Evolutionary conservation across 2,329 filamentous ascomycete species (phyloP), one percentile per base, ranked within the genome.

Genomic region (Fusarium praegraminearum): DNA sequence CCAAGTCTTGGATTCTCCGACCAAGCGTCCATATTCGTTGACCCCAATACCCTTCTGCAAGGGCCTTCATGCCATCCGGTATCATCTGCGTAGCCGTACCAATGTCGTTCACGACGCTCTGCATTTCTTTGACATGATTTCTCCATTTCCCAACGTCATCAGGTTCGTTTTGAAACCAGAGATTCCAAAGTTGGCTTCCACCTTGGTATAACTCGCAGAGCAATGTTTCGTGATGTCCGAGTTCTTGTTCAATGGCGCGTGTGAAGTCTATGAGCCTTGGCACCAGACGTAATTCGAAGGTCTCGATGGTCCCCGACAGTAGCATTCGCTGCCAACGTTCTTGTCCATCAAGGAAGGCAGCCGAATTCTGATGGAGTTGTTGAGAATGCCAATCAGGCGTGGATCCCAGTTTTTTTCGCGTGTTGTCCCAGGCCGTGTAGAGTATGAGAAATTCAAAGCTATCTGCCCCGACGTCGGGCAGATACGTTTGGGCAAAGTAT

Each of bases 171-270:
- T 26, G 18, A 4, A 36, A 12, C 38, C 75, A 76, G 11, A 56
- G 49, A 20, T 35, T 9, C 67, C 70, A 75, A 41, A 45, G 64
- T 5, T 46, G 8, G 12, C 46, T 36, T 4, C 69, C 61, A 18
- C 67, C 44, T 15, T 67, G 51, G 24, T 76, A 75, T 20, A 75
- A 22, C 46, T 76, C 73, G 32, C 66, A 72, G 8, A 76, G 44
- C 51, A 73, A 61, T 44, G 52, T 67, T 46, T 76, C 73, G 3
- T 70, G 54, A 10, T 65, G 55, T 26, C 47, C 44, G 26, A 67
- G 55, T 54, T 76, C 75, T 22, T 57, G 51, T 35, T 66, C 47
- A 9, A 75, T 33, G 11, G 32, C 8, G 12, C 30, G 18, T 7
- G 52, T 22, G 18, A 75, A 43, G 13, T 73, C 61, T 38, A 70